Evolutionary conservation across 306 rosid genomes (phyloP), one percentile per base, ranked within the genome.

Genomic region (Quercus engelmannii): DNA sequence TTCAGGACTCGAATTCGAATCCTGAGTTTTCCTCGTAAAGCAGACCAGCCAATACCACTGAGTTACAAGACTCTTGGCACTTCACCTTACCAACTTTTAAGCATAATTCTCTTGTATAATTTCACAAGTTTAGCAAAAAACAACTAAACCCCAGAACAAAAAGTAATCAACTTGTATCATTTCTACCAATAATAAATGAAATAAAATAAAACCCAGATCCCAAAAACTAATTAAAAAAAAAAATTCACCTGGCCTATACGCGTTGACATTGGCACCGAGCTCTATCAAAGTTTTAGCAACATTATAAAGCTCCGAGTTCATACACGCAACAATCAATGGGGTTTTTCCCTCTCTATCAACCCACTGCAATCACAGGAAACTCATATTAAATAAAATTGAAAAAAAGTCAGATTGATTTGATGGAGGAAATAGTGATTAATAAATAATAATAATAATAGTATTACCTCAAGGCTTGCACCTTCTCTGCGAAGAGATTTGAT

Each of bases 381-480:
- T 21, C 38, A 51, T 18, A 35, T 38, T 15, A 10, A 49, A 28
- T 51, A 46, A 46, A 26, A 4, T 33, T n/a, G 3, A 5, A 15
- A 33, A n/a, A 13, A 20, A 33, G 69, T 57, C 15, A 4, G 35
- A 63, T 33, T 18, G 3, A 5, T 26, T n/a, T 68, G 20, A 15
- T 18, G 52, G 52, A 55, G 17, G 5, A 49, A 46, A 49, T 49
- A 49, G 46, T 41, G 12, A 41, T 38, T 49, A 12, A 12, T 10
- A 49, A 11, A 49, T 49, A 12, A 49, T 49, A 43, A 43, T 43
- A 35, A 6, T 38, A 41, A 41, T 41, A 41, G 12, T 8, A 41
- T 78, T 86, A 96, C 99, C 97, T 96, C 99, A 18, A 96, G 94
- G 63, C 92, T 75, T 57, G 98, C 98, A 28, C 99, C 99, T 28